Evolutionary conservation across 768 basidiomycete genomes (phyloP).

Genomic region (Terana coerulea): DNA sequence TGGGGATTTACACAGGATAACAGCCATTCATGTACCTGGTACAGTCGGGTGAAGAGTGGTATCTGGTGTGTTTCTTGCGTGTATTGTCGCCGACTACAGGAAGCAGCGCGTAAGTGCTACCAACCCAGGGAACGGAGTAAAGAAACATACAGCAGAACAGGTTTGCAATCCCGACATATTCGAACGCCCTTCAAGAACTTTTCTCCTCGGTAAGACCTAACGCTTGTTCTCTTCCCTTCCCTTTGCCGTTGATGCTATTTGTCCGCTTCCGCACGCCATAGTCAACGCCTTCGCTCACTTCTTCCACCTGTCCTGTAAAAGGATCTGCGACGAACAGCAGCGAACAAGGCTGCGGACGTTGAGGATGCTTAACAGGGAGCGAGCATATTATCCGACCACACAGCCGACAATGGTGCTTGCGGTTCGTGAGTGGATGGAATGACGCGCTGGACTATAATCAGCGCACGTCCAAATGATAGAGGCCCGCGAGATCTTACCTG

Average conservation of each 20-base stretch:
- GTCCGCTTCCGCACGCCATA: slow-evolving; percentile 68
- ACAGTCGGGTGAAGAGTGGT: slow-evolving; percentile 64
- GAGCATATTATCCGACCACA: slow-evolving; percentile 93
- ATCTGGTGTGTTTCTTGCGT: slow-evolving; percentile 55
- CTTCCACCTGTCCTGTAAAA: slow-evolving; percentile 71
- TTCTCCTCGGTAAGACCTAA: slow-evolving; percentile 52
- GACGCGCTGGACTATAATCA: slow-evolving; percentile 40
- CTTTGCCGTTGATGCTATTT: slow-evolving; percentile 26
- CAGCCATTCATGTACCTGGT: slow-evolving; percentile 49
- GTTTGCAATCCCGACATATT: slow-evolving; percentile 81
- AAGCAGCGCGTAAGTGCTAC: slow-evolving; percentile 2
- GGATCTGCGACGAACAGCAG: slow-evolving; percentile 83
- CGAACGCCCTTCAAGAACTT: slow-evolving; percentile 88
- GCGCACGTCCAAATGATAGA: neutral
- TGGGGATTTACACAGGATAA: neutral
- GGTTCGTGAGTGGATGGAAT: slow-evolving; percentile 87
- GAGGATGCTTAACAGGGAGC: slow-evolving; percentile 70
- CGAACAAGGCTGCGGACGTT: slow-evolving; percentile 68
- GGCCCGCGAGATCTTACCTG: slow-evolving; percentile 42
- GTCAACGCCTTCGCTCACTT: slow-evolving; percentile 80
- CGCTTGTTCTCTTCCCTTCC: slow-evolving; percentile 36
- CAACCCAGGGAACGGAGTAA: neutral
- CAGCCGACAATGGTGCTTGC: slow-evolving; percentile 94
- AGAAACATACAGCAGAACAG: slow-evolving; percentile 65
- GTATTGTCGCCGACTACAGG: slow-evolving; percentile 74